phyloP scores from a whole-genome alignment of 2,329 filamentous ascomycete genomes.

The Didymosphaeria variabile region DNA sequence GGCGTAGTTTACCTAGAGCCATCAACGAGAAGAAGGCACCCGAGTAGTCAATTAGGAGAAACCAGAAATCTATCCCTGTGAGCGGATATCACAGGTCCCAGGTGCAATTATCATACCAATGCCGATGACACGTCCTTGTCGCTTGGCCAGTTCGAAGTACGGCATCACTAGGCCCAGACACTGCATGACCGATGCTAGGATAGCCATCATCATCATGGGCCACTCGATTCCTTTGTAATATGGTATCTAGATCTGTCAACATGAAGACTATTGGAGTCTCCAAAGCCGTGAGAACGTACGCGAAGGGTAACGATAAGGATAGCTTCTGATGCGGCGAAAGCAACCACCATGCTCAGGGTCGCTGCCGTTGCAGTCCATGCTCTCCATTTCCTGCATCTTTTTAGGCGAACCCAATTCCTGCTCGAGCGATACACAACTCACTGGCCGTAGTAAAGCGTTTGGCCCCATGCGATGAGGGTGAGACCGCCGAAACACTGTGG shows the following conservation, averaged over 20 bases:
- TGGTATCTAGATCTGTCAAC: constrained; percentile 55
- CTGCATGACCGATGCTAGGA: constrained; percentile 66
- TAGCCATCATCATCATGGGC: constrained; percentile 65
- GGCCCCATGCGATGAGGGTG: constrained; percentile 61
- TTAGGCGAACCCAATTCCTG: constrained; percentile 9
- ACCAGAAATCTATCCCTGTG: constrained; percentile 58
- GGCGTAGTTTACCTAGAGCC: constrained; percentile 62
- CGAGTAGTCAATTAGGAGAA: constrained; percentile 67
- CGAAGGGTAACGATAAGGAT: constrained; percentile 66
- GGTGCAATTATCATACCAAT: constrained; percentile 57
- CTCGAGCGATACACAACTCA: constrained; percentile 28
- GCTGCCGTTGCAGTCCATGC: constrained; percentile 57
- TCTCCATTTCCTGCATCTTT: constrained; percentile 54
- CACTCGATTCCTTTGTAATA: constrained; percentile 64
- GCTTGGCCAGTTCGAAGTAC: constrained; percentile 70
- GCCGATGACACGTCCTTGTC: constrained; percentile 68
- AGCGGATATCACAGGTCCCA: constrained; percentile 3
- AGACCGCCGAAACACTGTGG: constrained; percentile 63
- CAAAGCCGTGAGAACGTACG: constrained; percentile 42
- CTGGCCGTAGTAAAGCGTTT: constrained; percentile 63
- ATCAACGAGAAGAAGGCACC: constrained; percentile 72
- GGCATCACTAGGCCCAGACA: constrained; percentile 66
- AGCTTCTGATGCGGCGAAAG: constrained; percentile 64
- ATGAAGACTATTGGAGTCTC: not conserved
- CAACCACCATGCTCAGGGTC: constrained; percentile 51